Conservation (phyloP, 106 monocot genomes). For the Narthecium ossifragum region DNA sequence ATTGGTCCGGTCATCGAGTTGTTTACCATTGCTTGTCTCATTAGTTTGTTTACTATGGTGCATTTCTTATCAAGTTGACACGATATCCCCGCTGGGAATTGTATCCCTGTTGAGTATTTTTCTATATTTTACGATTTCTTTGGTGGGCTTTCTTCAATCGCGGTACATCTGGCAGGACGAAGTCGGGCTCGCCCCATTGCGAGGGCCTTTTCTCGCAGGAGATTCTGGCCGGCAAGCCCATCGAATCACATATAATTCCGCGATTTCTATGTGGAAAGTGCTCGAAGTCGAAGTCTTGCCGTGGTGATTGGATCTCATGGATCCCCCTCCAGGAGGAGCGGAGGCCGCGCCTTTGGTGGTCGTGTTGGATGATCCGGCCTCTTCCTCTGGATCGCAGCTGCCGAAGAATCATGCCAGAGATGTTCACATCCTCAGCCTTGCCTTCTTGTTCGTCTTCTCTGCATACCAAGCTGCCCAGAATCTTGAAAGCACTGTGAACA, state of each 20-base stretch:
- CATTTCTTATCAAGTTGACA: too few species aligned
- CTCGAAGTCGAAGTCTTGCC: not conserved
- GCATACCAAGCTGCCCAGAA: constrained; percentile 91
- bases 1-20: too few species aligned
- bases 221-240: not conserved
- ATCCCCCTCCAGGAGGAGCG: constrained; percentile 5
- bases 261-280: not conserved
- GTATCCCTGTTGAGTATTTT: too few species aligned
- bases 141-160: too few species aligned
- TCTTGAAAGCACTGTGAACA: constrained; percentile 81
- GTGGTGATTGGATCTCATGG: constrained; percentile 1
- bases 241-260: not conserved
- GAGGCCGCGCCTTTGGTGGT: constrained; percentile 27
- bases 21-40: too few species aligned
- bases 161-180: too few species aligned
- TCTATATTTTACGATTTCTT: too few species aligned
- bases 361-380: constrained; percentile 7
- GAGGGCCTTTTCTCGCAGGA: too few species aligned
- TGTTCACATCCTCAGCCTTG: constrained; percentile 59
- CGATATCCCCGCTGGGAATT: too few species aligned
- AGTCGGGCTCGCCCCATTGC: too few species aligned
- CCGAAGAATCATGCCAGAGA: constrained; percentile 44
- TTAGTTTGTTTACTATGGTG: too few species aligned
- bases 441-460: constrained; percentile 89
- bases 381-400: not conserved